Percentiles rank a stretch among this genome's conserved stretches.
These are phyloP conservation scores for Drosera spatulata DNA, from an alignment of 179 eudicot species.

Conservation along the genomic window DNA sequence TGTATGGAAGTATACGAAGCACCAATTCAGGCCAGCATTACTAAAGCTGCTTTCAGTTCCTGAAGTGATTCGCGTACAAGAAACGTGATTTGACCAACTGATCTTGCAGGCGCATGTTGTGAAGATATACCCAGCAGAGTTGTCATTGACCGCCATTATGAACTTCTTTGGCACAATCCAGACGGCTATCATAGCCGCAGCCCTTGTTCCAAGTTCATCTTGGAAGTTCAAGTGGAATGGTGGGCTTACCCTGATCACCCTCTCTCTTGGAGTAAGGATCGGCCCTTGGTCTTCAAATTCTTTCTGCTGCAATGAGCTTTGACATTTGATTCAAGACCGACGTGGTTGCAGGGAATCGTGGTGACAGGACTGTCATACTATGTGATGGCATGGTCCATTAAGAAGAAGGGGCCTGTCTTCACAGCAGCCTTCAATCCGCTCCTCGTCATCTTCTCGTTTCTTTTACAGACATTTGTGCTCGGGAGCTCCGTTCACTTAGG, in stretches of 20 bases:
- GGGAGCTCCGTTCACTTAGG: slow-evolving; percentile 1
- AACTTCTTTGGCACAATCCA: background rate
- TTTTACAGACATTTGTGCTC: background rate
- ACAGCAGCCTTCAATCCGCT: background rate
- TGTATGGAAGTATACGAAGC: background rate
- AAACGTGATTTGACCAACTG: background rate
- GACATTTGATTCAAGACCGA: too few species aligned
- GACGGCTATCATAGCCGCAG: background rate
- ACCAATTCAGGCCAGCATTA: background rate
- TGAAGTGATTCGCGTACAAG: background rate
- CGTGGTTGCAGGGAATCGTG: background rate
- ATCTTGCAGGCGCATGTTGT: background rate
- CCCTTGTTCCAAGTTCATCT: background rate
- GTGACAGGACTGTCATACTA: slow-evolving; percentile 1
- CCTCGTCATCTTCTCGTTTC: background rate
- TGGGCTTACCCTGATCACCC: background rate
- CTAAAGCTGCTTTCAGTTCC: background rate
- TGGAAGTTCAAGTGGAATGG: slow-evolving; percentile 1
- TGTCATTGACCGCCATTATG: slow-evolving; percentile 1
- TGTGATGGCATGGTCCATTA: slow-evolving; percentile 1
- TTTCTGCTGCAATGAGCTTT: too few species aligned
- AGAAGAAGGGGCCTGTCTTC: slow-evolving; percentile 2
- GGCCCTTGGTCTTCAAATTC: background rate
- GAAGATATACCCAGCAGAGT: background rate
- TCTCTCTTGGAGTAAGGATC: background rate